These are phyloP conservation scores for Rhodosporidiobolus sp. DNA, from an alignment of 768 basidiomycete genomes.

Conservation along the genomic window DNA sequence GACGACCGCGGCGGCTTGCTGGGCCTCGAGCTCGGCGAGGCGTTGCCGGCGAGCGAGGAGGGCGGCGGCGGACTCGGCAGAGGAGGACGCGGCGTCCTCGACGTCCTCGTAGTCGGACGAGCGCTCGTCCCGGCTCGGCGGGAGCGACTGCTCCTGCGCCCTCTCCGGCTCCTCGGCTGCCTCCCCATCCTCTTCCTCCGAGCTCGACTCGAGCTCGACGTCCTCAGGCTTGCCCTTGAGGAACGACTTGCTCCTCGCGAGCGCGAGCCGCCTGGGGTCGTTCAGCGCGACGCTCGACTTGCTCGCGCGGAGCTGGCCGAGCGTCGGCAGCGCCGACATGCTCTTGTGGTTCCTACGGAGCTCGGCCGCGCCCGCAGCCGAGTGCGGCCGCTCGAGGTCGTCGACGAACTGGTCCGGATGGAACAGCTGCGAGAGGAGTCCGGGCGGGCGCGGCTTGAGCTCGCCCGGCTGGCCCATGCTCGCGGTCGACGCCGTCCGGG, in stretches of 20 bases:
- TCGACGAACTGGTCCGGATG: conserved; percentile 38
- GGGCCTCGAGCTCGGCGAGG: conserved; percentile 33
- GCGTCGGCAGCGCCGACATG: conserved; percentile 26
- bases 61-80: conserved; percentile 19
- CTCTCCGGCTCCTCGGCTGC: conserved; percentile 2
- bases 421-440: conserved; percentile 43
- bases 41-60: conserved; percentile 23
- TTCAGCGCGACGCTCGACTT: neutral
- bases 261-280: neutral
- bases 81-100: neutral
- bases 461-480: conserved; percentile 36
- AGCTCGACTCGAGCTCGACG: conserved; percentile 43
- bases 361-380: neutral
- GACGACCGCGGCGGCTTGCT: conserved; percentile 59
- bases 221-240: conserved; percentile 39
- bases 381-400: neutral
- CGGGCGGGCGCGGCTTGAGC: conserved; percentile 33
- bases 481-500: conserved; percentile 17
- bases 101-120: conserved; percentile 19
- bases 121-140: neutral
- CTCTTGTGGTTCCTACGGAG: conserved; percentile 27
- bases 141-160: neutral
- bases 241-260: conserved; percentile 15
- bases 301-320: neutral
- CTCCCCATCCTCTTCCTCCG: conserved; percentile 37